Evolutionary conservation across 2,329 filamentous ascomycete species (phyloP).

Genomic region (Clonostachys chloroleuca): DNA sequence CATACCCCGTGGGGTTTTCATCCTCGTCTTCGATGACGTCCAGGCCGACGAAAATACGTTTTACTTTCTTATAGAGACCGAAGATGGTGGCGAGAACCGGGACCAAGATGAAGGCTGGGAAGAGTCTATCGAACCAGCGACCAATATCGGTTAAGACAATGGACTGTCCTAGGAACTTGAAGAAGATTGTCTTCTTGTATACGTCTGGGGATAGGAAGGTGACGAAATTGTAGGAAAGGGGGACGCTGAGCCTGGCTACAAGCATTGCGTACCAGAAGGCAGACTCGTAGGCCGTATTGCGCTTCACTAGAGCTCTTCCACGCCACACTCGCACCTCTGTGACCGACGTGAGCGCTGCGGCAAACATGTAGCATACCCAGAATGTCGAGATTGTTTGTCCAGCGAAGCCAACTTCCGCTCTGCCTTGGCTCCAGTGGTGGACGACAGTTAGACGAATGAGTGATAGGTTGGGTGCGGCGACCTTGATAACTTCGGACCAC

Average conservation of each 20-base stretch:
- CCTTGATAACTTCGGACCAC: conserved; percentile 91
- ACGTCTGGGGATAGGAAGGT: conserved; percentile 76
- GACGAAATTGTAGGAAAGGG: conserved; percentile 92
- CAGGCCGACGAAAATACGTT: conserved; percentile 72
- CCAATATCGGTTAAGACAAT: conserved; percentile 83
- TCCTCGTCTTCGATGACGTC: conserved; percentile 73
- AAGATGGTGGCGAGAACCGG: conserved; percentile 85
- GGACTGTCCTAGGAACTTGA: conserved; percentile 75
- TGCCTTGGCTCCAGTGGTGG: conserved; percentile 68
- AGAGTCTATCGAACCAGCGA: conserved; percentile 79
- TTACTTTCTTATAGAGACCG: conserved; percentile 81
- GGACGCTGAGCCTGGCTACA: conserved; percentile 87
- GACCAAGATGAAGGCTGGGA: conserved; percentile 82
- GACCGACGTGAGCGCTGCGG: conserved; percentile 81
- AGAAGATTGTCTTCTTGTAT: conserved; percentile 78
- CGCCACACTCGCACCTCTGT: conserved; percentile 97
- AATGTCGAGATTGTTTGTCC: conserved; percentile 79
- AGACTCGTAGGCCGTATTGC: conserved; percentile 88
- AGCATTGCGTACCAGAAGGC: conserved; percentile 96
- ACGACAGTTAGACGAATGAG: conserved; percentile 63
- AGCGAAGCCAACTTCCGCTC: conserved; percentile 76
- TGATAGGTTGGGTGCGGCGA: conserved; percentile 72
- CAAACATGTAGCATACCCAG: conserved; percentile 97
- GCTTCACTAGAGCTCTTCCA: conserved; percentile 80
- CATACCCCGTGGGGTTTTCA: conserved; percentile 60